These are phyloP conservation scores for Leccinum ponderosum DNA, from an alignment of 1,284 basidiomycete genomes.

Conservation along the genomic window DNA sequence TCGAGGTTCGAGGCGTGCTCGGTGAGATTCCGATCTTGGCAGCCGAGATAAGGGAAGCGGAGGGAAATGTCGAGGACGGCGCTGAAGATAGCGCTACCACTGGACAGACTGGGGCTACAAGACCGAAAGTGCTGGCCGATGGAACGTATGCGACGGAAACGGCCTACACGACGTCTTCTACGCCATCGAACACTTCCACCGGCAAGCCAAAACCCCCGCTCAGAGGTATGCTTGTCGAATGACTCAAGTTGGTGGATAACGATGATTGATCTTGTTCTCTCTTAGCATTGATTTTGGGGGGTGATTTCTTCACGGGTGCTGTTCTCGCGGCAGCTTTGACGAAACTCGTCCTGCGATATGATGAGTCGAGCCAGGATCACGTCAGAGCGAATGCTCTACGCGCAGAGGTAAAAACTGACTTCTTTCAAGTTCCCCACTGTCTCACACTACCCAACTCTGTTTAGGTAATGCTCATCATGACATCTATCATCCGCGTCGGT, in stretches of 20 bases:
- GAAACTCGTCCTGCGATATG: slow-evolving; percentile 88
- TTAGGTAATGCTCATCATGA: slow-evolving; percentile 97
- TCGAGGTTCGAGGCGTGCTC: slow-evolving; percentile 84
- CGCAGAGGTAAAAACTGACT: slow-evolving; percentile 65
- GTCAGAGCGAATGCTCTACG: slow-evolving; percentile 72
- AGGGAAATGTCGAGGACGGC: slow-evolving; percentile 44
- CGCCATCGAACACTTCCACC: slow-evolving; percentile 70
- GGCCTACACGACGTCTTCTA: slow-evolving; percentile 71
- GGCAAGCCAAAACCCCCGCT: slow-evolving; percentile 93
- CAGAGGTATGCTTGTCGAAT: slow-evolving; percentile 49
- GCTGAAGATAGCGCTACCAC: slow-evolving; percentile 40
- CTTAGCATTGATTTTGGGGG: slow-evolving; percentile 84
- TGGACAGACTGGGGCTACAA: slow-evolving; percentile 39
- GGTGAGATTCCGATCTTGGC: slow-evolving; percentile 98
- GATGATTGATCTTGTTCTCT: background rate
- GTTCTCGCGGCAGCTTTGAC: slow-evolving; percentile 89
- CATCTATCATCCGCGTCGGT: slow-evolving; percentile 93
- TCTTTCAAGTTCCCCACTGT: background rate
- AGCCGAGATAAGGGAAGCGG: slow-evolving; percentile 80
- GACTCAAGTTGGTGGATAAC: background rate
- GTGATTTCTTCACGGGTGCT: slow-evolving; percentile 96
- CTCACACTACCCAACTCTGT: background rate
- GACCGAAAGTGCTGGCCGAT: slow-evolving; percentile 84
- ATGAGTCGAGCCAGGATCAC: slow-evolving; percentile 59
- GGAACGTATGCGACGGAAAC: slow-evolving; percentile 99